Base-by-base conservation (phyloP, 164 flowering plant species). In the Taxillus chinensis region DNA sequence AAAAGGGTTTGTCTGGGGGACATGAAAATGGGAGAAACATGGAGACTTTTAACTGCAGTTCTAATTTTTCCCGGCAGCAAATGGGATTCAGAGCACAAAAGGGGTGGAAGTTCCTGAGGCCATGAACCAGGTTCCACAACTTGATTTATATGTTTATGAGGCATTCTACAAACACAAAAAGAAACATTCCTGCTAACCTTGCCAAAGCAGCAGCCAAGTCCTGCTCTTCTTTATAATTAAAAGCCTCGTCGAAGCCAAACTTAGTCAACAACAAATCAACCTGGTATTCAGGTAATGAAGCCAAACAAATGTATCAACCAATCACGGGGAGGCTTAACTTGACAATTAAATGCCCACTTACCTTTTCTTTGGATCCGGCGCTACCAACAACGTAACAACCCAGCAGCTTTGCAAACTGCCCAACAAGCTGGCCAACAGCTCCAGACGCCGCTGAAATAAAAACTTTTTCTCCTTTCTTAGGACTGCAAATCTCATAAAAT, bases 151-250 rank as follows among this genome's bases (percentile, higher is more conserved):
- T 27, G 27, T 27, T 27, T 27, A 0, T 2, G 27, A 27, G 27
- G 27, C 27, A 27, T 27, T 27, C 27, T 27, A 27, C 27, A 27
- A 27, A 27, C 27, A 27, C 1, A 27, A 27, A 48, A 48, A 7
- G 12, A 11, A 48, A 48, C 51, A 4, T 11, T 11, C 38, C 58
- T 14, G 43, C 71, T 65, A 8, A 82, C 89, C 83, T 16, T 77
- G 80, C 82, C 67, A 85, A 59, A 57, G 83, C 82, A 10, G 78
- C 83, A 67, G 62, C 71, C 13, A 82, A 51, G 63, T 80, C 77
- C 0, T 57, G 69, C 54, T 85, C 90, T 62, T 81, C 85, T 62
- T 82, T 83, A 50, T 85, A 85, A 66, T 83, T 83, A 73, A 85
- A 82, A 50, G 83, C 86, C 2, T 79, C 84, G 59, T 85, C 83